Evolutionary conservation across 2,329 filamentous ascomycete genomes (phyloP).

Genomic region (Colletotrichum musae): DNA sequence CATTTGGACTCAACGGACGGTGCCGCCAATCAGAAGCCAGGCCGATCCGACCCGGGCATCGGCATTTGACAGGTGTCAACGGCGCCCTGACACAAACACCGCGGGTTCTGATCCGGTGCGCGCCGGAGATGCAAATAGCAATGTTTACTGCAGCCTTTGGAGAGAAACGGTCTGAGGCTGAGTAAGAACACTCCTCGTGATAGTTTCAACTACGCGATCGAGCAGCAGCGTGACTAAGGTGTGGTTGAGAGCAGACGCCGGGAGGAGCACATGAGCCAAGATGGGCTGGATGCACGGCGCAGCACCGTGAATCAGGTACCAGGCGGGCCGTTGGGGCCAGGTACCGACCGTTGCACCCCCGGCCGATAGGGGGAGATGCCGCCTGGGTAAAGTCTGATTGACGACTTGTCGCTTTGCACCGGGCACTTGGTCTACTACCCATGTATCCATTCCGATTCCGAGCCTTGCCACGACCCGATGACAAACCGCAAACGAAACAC

Average conservation of each 20-base stretch:
- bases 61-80: conserved; percentile 28
- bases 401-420: conserved; percentile 23
- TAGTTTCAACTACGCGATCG: too few relatives aligned
- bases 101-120: conserved; percentile 23
- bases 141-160: neutral
- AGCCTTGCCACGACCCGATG: conserved; percentile 24
- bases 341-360: neutral
- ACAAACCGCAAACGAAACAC: conserved; percentile 12
- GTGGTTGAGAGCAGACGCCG: neutral
- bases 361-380: neutral
- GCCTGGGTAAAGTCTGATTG: neutral
- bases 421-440: neutral
- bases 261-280: neutral
- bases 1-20: conserved; percentile 1
- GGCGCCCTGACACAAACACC: conserved; percentile 29
- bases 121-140: neutral
- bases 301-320: conserved; percentile 20
- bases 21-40: conserved; percentile 27
- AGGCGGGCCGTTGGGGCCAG: neutral
- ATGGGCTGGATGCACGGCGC: neutral
- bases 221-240: too few relatives aligned
- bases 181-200: too few relatives aligned
- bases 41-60: neutral
- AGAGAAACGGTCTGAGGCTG: neutral
- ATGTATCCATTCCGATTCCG: too few relatives aligned